Evolutionary conservation across 495 filamentous ascomycete genomes (phyloP), one percentile per base, ranked within the genome.

Genomic region (Daldinia caldariorum): DNA sequence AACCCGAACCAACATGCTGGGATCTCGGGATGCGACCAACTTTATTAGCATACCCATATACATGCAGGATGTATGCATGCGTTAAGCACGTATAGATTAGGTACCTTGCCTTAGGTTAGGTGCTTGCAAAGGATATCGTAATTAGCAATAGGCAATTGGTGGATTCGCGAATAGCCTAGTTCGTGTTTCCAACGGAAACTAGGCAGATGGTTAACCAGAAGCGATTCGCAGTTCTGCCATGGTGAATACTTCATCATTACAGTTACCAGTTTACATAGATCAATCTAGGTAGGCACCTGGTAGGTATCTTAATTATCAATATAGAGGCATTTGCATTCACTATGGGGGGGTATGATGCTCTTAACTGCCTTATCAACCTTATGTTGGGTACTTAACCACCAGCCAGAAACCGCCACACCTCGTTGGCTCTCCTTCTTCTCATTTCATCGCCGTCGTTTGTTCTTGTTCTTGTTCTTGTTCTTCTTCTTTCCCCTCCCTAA

Each of bases 1-100:
- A 32, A 32, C 66, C 54, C 18, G 39, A 51, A 14, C 53, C 51
- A 62, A 61, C 50, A 51, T 41, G 41, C 51, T 45, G 51, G 51
- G 50, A 58, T 58, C 31, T 62, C 66, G 64, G 64, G 41, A 68
- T 68, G 62, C 66, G 0, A 68, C 66, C 66, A 1, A 68, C 66
- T 18, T 35, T n/a, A 57, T 68, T 35, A 45, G 57, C 61, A 37
- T 13, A 32, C 31, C 31, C 26, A 14, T 31, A 10, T n/a, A 13
- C 50, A 32, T 32, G 49, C 29, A 29, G 18, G 47, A 50, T 4
- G 47, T 18, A 26, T 22, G 47, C 26, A 26, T 26, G 26, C 26
- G 26, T 26, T 26, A 26, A 26, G 26, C 29, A 32, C 49, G 29
- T 14, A 32, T 53, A n/a, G 49, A 14, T 26, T 26, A 26, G 26